Conservation (phyloP, 2,329 filamentous ascomycete species). For the Coniochaeta hoffmannii region DNA sequence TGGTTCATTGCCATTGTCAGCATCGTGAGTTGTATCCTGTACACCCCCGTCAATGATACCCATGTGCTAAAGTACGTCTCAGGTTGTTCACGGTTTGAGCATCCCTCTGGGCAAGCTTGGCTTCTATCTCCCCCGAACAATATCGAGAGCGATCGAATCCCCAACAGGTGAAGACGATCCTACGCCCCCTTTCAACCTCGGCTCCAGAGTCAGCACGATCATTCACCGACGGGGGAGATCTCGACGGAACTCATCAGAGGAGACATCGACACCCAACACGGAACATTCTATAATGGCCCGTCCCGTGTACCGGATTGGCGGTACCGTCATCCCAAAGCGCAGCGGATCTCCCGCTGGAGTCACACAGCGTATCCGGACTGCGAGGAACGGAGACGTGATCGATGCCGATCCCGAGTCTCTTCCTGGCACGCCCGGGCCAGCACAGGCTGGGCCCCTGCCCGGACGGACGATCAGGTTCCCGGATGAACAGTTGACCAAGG, state of each 20-base stretch:
- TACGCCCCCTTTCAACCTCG: constrained; percentile 19
- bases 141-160: constrained; percentile 38
- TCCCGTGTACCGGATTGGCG: constrained; percentile 32
- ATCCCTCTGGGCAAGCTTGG: constrained; percentile 68
- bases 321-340: constrained; percentile 23
- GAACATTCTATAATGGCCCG: constrained; percentile 13
- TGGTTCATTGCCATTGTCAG: constrained; percentile 85
- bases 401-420: not conserved
- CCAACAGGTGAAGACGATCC: constrained; percentile 13
- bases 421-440: not conserved
- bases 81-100: constrained; percentile 74
- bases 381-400: not conserved
- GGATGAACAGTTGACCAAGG: constrained; percentile 23
- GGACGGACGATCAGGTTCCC: constrained; percentile 36
- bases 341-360: not conserved
- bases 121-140: constrained; percentile 54
- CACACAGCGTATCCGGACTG: not conserved
- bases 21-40: constrained; percentile 51
- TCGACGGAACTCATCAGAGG: constrained; percentile 6
- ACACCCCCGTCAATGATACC: not conserved
- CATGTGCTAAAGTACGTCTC: not conserved
- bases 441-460: constrained; percentile 3
- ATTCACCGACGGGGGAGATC: constrained; percentile 12
- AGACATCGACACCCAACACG: constrained; percentile 6
- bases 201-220: constrained; percentile 21